Conservation (phyloP, 1,284 basidiomycete genomes). For the Rhodotorula mucilaginosa region DNA sequence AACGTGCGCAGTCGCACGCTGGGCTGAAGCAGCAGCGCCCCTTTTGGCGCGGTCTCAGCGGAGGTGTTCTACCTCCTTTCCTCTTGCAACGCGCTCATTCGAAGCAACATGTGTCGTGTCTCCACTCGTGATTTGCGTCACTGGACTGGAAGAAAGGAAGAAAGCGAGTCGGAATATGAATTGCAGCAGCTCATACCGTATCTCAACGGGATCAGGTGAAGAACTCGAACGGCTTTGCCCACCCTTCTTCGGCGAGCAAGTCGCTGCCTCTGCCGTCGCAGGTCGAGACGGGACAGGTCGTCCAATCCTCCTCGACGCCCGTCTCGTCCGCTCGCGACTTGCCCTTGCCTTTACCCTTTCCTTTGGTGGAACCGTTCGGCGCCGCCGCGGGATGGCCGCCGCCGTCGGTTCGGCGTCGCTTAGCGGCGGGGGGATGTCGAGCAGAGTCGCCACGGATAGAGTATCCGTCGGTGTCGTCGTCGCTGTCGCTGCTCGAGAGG, state of each 20-base stretch:
- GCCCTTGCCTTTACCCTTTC: slow-evolving; percentile 16
- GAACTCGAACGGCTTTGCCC: slow-evolving; percentile 23
- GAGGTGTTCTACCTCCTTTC: no score
- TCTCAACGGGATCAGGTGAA: slow-evolving; percentile 8
- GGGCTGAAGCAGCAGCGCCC: slow-evolving; percentile 7
- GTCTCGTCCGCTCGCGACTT: slow-evolving; percentile 24
- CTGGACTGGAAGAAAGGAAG: no score
- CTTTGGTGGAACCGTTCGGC: neutral
- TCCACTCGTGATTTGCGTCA: no score
- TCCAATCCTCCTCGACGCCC: slow-evolving; percentile 36
- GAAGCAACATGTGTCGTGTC: no score
- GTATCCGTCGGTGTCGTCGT: neutral
- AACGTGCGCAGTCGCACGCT: slow-evolving; percentile 62
- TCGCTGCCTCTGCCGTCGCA: slow-evolving; percentile 24
- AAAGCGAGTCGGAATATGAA: no score
- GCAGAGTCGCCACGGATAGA: neutral
- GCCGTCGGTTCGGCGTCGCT: neutral
- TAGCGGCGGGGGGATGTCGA: no score
- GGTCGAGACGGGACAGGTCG: slow-evolving; percentile 25
- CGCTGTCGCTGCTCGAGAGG: neutral
- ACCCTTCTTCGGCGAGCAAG: slow-evolving; percentile 19
- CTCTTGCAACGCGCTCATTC: no score
- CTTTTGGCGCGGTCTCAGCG: neutral
- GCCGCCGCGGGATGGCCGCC: neutral
- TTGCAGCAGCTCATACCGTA: neutral